A percentile compares a stretch with the other conserved stretches of the same genome.
Conservation (phyloP, 225 moss, liverwort and hornwort species). For the Thuidium tamariscinum region DNA sequence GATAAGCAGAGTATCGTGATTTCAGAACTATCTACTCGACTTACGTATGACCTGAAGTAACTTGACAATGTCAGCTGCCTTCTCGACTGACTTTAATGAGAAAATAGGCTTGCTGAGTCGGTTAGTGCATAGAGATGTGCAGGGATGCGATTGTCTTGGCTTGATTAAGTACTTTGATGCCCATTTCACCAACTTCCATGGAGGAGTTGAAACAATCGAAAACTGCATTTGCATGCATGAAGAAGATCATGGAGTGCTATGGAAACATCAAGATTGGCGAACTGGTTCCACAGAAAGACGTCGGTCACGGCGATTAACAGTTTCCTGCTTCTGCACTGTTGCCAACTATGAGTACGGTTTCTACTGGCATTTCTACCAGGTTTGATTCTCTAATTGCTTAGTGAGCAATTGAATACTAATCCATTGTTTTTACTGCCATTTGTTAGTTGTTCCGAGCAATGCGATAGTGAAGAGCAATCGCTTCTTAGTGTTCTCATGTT, state of each 20-base stretch:
- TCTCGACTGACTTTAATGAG: neutral
- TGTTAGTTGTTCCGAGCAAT: neutral
- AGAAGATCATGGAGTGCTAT: conserved; percentile 79
- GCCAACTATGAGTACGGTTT: conserved; percentile 90
- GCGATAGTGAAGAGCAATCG: too few relatives aligned
- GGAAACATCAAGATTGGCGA: conserved; percentile 89
- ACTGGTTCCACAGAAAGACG: conserved; percentile 75
- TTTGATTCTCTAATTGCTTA: neutral
- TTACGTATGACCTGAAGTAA: neutral
- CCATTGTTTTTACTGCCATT: neutral
- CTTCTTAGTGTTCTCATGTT: neutral
- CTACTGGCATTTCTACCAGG: conserved; percentile 91
- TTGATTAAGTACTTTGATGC: conserved; percentile 53
- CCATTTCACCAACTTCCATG: conserved; percentile 73
- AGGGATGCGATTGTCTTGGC: conserved; percentile 40
- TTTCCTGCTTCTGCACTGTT: conserved; percentile 83
- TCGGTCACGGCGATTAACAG: conserved; percentile 64
- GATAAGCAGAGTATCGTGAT: neutral
- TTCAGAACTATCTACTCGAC: neutral
- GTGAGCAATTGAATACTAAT: neutral
- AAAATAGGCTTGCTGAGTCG: neutral
- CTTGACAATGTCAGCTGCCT: neutral
- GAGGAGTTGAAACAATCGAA: conserved; percentile 68
- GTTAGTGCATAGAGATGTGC: neutral
- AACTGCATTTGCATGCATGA: conserved; percentile 92